phyloP scores from a whole-genome alignment of 2,329 filamentous ascomycete species.

The Ophiostoma sp. region DNA sequence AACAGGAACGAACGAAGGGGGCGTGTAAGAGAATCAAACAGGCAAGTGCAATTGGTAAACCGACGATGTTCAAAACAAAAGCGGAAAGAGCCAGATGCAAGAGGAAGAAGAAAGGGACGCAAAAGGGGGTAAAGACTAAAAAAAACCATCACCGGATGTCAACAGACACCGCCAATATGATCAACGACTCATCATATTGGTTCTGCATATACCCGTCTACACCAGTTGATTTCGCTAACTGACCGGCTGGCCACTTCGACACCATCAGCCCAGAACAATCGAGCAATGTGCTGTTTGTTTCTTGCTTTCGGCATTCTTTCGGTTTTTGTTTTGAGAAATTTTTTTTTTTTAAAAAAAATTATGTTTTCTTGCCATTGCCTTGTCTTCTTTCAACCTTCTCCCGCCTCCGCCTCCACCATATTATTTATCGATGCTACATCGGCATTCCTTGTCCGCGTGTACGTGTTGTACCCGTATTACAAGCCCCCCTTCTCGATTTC shows the following conservation, averaged over 20 bases:
- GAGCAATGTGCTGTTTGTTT: not conserved
- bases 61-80: not conserved
- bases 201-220: not conserved
- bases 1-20: not conserved
- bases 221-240: constrained; percentile 3
- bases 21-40: not conserved
- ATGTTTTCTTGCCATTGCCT: not conserved
- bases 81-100: not conserved
- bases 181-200: not conserved
- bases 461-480: not conserved
- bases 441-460: not conserved
- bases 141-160: not conserved
- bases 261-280: not conserved
- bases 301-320: not conserved
- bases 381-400: not conserved
- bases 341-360: not conserved
- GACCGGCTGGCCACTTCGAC: not conserved
- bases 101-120: not conserved
- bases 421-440: not conserved
- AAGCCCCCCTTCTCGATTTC: not conserved
- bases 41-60: not conserved
- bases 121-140: not conserved
- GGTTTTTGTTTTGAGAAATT: not conserved
- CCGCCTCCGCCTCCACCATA: not conserved
- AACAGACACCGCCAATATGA: not conserved